Base-by-base conservation (phyloP, 495 filamentous ascomycete genomes). In the Mycothermus thermophilus region DNA sequence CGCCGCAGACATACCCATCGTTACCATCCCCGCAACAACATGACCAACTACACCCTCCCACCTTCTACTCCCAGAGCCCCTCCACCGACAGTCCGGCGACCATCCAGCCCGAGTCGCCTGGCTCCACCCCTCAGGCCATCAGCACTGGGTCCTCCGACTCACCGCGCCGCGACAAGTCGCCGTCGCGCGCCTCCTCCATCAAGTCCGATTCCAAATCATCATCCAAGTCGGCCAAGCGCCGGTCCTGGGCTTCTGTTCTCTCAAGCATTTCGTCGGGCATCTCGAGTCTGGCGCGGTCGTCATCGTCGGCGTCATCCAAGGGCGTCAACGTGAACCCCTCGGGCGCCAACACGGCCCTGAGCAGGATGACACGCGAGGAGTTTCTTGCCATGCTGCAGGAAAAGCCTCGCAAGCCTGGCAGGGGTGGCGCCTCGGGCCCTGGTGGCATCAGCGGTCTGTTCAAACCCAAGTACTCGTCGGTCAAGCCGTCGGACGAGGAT, bases 181-280 rank as follows among this genome's bases (percentile, higher is more conserved):
- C 50, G 2, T 46, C 38, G 14, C 38, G 47, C 13, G 44, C 50
- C 5, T 43, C 30, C 14, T 51, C 50, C 19, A 42, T 38, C 13
- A 40, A 48, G 11, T 34, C 46, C 1, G 51, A 48, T 2, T 40
- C 41, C 34, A 54, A 52, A 19, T 54, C 52, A 8, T 54, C 51
- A 3, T 40, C 41, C 34, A 54, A 52, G 20, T 54, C 52, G 8
- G 50, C 50, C 30, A 55, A 53, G 29, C 44, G 52, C 5, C 29
- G 50, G 32, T 55, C 52, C 11, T 55, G 52, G 52, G 52, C 52
- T 5, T 55, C 52, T 16, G 50, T 55, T 10, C 38, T 55, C 5
- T 53, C 52, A 18, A 55, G 52, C 27, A 55, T 55, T 32, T 55
- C 52, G 24, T 53, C 52, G 3, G 52, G 52, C 9, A 55, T 55